Base-by-base conservation (phyloP, 768 basidiomycete species). In the Lentinula sp. region DNA sequence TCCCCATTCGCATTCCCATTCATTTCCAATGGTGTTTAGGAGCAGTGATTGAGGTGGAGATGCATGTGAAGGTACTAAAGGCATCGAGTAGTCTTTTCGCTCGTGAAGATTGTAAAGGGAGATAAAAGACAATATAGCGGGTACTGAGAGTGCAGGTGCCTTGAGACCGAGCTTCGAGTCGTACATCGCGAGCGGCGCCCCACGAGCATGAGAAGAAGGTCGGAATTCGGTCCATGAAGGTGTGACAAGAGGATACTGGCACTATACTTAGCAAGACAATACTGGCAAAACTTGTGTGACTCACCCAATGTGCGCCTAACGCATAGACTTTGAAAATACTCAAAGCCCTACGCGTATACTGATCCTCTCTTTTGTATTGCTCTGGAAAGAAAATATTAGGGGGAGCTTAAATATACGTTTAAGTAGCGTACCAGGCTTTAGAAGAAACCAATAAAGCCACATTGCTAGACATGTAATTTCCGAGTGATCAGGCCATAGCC, bases 371-470 rank as follows among this genome's bases (percentile, higher is more conserved):
- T 39, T 67, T 65, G 65, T 84, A 82, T 5, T 82, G 79, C 58
- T 77, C 87, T 89, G 61, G 32, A 42, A 55, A 45, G 53, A 46
- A 45, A 57, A 40, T 54, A 23, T 50, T 43, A 51, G 34, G 15
- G 31, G 35, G 63, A 31, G 45, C 28, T 34, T 32, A 23, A 9
- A 52, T 5, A 61, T 39, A 37, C 5, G 43, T 28, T 57, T 21
- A 31, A 34, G 21, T 8, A 34, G 73, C 85, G 65, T 64, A 87
- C 89, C 81, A 61, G 83, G 80, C 23, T 75, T 76, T 15, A 91
- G 69, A 40, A 91, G 71, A 64, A 89, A 83, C 89, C 89, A 93
- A 66, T 89, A 83, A 16, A 92, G 67, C 90, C 89, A 93, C 82
- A 91, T 87, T 3, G 84, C 87, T 50, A 91, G 69, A 3, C 85